phyloP scores from a whole-genome alignment of 2,329 filamentous ascomycete species.

The Phaeosphaeria sp. region DNA sequence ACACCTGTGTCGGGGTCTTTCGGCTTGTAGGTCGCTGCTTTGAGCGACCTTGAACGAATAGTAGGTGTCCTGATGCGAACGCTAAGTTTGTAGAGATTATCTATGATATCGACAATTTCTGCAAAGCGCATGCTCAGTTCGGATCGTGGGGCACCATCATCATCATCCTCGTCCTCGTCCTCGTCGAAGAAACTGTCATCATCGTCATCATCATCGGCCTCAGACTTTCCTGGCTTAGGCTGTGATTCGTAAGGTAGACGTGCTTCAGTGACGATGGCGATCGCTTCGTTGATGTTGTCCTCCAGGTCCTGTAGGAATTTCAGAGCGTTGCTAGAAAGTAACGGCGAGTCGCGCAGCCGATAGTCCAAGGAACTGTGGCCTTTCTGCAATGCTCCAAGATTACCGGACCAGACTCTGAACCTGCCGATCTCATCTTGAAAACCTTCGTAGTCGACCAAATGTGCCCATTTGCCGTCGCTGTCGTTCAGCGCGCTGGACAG shows the following conservation, averaged over 20 bases:
- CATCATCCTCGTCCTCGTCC: conserved; percentile 36
- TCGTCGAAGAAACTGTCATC: conserved; percentile 35
- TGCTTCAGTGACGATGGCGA: conserved; percentile 32
- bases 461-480: conserved; percentile 14
- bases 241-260: conserved; percentile 46
- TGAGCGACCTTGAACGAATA: conserved; percentile 42
- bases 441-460: conserved; percentile 32
- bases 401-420: conserved; percentile 45
- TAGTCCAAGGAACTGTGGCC: conserved; percentile 47
- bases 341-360: conserved; percentile 44
- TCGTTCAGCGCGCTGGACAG: conserved; percentile 26
- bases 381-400: conserved; percentile 45
- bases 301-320: conserved; percentile 43
- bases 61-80: conserved; percentile 46
- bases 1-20: conserved; percentile 45
- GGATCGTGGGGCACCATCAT: conserved; percentile 28
- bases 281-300: conserved; percentile 36
- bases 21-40: conserved; percentile 42
- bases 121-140: conserved; percentile 45
- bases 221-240: conserved; percentile 12
- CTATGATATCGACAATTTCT: conserved; percentile 46
- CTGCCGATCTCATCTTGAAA: conserved; percentile 47
- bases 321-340: conserved; percentile 41
- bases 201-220: conserved; percentile 27
- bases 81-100: conserved; percentile 47